These are phyloP conservation scores for Botrytis paeoniae DNA, from an alignment of 2,329 filamentous ascomycete genomes.

Conservation along the genomic window DNA sequence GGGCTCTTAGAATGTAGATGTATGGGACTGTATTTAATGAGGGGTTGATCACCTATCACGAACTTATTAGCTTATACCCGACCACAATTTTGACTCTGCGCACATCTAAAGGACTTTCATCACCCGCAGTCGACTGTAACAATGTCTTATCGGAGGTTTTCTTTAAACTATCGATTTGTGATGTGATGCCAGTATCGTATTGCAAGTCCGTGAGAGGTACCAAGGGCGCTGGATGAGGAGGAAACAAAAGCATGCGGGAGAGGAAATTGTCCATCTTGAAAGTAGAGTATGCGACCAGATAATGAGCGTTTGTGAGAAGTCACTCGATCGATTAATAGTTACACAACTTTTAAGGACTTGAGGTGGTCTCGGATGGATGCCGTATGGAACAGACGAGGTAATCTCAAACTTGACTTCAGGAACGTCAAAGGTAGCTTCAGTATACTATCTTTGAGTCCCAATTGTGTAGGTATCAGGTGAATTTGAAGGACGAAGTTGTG, in stretches of 20 bases:
- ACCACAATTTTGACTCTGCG: slow-evolving; percentile 15
- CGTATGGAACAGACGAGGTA: background rate
- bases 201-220: slow-evolving; percentile 39
- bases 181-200: slow-evolving; percentile 45
- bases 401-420: background rate
- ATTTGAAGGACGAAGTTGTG: slow-evolving; percentile 3
- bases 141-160: slow-evolving; percentile 39
- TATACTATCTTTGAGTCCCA: background rate
- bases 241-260: slow-evolving; percentile 41
- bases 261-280: slow-evolving; percentile 39
- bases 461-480: background rate
- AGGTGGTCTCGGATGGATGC: background rate
- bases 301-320: background rate
- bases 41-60: slow-evolving; percentile 45
- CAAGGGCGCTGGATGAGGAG: slow-evolving; percentile 39
- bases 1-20: slow-evolving; percentile 50
- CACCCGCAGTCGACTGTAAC: slow-evolving; percentile 36
- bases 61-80: slow-evolving; percentile 20
- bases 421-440: background rate
- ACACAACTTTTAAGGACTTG: background rate
- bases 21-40: slow-evolving; percentile 58
- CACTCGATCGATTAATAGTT: background rate
- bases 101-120: slow-evolving; percentile 42
- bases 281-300: slow-evolving; percentile 6
- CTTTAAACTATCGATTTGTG: slow-evolving; percentile 41